These are phyloP conservation scores for Waltergamsia citrina DNA, from an alignment of 2,329 filamentous ascomycete genomes.

Conservation along the genomic window DNA sequence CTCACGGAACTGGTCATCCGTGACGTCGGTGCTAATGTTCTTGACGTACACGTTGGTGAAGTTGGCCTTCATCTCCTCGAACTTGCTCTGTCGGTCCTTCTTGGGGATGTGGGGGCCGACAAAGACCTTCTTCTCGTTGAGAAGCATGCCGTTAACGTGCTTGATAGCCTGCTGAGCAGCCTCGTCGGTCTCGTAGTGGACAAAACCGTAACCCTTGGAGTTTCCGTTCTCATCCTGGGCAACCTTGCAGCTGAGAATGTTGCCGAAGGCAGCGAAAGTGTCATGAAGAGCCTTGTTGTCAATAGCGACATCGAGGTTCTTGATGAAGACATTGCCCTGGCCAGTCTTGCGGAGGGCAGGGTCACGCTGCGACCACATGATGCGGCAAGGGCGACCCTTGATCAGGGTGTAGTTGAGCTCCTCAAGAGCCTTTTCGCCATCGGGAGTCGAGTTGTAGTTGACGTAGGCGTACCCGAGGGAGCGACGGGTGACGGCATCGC, in stretches of 20 bases:
- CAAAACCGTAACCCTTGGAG: constrained; percentile 98
- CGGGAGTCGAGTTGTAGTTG: constrained; percentile 97
- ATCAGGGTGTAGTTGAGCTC: constrained; percentile 99
- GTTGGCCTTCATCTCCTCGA: constrained; percentile 99
- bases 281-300: constrained; percentile 99
- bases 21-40: constrained; percentile 80
- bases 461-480: constrained; percentile 99
- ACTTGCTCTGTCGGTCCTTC: constrained; percentile 99
- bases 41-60: constrained; percentile 99
- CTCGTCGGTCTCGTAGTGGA: constrained; percentile 99
- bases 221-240: constrained; percentile 93
- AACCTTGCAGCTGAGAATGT: constrained; percentile 99
- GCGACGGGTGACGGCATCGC: constrained; percentile 95
- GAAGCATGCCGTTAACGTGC: constrained; percentile 97
- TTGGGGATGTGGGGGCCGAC: constrained; percentile 99
- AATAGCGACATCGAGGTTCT: constrained; percentile 97
- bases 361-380: constrained; percentile 99
- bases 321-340: constrained; percentile 99
- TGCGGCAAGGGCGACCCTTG: constrained; percentile 97
- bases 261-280: constrained; percentile 96
- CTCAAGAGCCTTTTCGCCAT: constrained; percentile 97
- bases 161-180: constrained; percentile 96
- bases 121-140: constrained; percentile 99
- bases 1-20: constrained; percentile 88
- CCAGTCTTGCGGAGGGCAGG: constrained; percentile 98